Evolutionary conservation across 306 rosid species (phyloP).

Genomic region (Trifolium dubium): DNA sequence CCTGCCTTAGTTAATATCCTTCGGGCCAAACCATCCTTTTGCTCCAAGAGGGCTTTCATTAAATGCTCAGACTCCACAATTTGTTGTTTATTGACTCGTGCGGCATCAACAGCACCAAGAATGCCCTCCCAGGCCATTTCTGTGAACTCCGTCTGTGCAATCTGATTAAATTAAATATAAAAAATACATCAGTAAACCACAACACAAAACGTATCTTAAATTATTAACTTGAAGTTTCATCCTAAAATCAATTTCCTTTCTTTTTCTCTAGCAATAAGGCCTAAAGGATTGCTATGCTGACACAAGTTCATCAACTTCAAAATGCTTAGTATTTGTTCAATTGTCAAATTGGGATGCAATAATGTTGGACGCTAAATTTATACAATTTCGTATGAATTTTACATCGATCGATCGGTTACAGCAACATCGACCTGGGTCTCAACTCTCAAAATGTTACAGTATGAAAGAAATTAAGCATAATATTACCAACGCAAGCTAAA

Average conservation of each 20-base stretch:
- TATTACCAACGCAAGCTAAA: background rate
- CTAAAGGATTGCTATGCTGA: constrained; percentile 14
- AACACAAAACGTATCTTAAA: background rate
- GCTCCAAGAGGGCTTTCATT: constrained; percentile 97
- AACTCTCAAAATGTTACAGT: too few relatives aligned
- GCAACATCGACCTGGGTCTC: background rate
- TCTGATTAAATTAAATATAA: constrained; percentile 51
- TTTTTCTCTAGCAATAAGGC: background rate
- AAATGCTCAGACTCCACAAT: constrained; percentile 92
- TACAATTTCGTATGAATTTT: background rate
- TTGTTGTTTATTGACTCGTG: constrained; percentile 77
- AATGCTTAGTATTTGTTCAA: background rate
- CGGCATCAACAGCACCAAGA: constrained; percentile 83
- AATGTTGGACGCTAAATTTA: background rate
- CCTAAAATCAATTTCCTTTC: background rate
- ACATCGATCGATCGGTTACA: background rate
- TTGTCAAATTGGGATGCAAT: background rate
- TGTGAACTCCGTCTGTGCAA: constrained; percentile 76
- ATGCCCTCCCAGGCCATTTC: constrained; percentile 99
- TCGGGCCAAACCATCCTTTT: constrained; percentile 88
- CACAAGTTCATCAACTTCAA: background rate
- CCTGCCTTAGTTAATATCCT: constrained; percentile 93
- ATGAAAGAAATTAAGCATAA: too few relatives aligned
- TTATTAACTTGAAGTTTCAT: background rate
- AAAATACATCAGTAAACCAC: constrained; percentile 11